Evolutionary conservation across 2,329 filamentous ascomycete genomes (phyloP).

Genomic region (Microdochium trichocladiopsis): DNA sequence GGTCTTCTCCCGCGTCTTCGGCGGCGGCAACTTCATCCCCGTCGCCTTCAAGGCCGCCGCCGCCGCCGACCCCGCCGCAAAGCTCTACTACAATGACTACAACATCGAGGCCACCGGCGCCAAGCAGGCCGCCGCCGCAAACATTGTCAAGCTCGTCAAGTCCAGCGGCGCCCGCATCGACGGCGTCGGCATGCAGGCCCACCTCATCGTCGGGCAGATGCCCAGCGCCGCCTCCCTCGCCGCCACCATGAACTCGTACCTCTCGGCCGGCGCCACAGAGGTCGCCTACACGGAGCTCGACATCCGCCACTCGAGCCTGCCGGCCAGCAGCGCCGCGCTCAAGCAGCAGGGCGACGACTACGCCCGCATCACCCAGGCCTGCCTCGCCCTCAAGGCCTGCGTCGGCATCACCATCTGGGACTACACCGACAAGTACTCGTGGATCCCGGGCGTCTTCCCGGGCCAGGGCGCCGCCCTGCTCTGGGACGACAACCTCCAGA

Average conservation of each 20-base stretch:
- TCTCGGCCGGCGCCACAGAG: constrained; percentile 39
- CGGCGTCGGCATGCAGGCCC: constrained; percentile 55
- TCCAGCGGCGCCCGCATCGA: constrained; percentile 48
- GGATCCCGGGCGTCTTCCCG: constrained; percentile 28
- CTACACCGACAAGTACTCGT: constrained; percentile 32
- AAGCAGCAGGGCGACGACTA: constrained; percentile 40
- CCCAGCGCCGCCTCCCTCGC: constrained; percentile 35
- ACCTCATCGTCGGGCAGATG: constrained; percentile 54
- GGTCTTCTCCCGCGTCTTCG: constrained; percentile 43
- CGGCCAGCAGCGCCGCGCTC: constrained; percentile 30
- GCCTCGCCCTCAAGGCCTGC: constrained; percentile 25
- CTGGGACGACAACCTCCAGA: constrained; percentile 25
- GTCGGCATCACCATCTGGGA: constrained; percentile 36
- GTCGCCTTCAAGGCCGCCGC: constrained; percentile 50
- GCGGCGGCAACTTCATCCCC: constrained; percentile 46
- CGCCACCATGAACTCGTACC: constrained; percentile 41
- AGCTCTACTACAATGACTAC: constrained; percentile 53
- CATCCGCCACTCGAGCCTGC: constrained; percentile 41
- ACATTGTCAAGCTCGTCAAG: constrained; percentile 33
- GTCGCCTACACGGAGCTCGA: constrained; percentile 58
- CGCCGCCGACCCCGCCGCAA: constrained; percentile 45
- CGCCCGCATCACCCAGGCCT: constrained; percentile 25
- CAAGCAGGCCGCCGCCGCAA: constrained; percentile 36
- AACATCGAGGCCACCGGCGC: constrained; percentile 47
- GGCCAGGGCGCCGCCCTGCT: constrained; percentile 29